Evolutionary conservation across 495 filamentous ascomycete species (phyloP), one percentile per base, ranked within the genome.

Genomic region (Talaromyces wortmannii): DNA sequence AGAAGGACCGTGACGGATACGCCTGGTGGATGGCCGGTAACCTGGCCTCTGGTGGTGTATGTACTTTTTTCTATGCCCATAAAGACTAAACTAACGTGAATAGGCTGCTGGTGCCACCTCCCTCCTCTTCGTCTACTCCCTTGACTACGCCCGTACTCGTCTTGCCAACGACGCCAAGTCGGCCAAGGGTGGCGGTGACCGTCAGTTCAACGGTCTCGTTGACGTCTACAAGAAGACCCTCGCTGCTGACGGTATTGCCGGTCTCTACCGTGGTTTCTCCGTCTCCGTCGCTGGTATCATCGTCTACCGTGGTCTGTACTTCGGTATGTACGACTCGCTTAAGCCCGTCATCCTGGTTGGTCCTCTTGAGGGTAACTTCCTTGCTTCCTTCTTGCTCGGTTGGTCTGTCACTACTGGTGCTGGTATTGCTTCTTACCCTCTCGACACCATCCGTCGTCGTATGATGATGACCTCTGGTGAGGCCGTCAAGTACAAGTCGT

Each of bases 251-350:
- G 94, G 94, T 92, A 82, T 98, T 76, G 85, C 86, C 70, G 94
- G 95, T 92, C 90, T 98, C 69, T 98, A 98, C 89, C 94, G 94
- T 91, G 94, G 94, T 83, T 98, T 98, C 88, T 90, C 90, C 82
- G 95, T 95, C 72, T 98, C 95, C 65, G 94, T 98, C 69, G 82
- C 86, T 76, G 94, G 94, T 83, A 98, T 98, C 74, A 76, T 97
- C 72, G 95, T 98, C 77, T 98, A 98, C 88, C 95, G 94, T 89
- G 94, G 94, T 95, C 91, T 98, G 63, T 98, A 98, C 90, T 98
- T 98, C 87, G 94, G 94, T 72, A 89, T 98, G 88, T 97, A 98
- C 91, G 94, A 97, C 80, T 98, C 94, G 63, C 86, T 98, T 83
- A 98, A 98, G 90, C 94, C 94, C 64, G 89, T 97, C 75, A 73